Percentiles rank a stretch among this genome's conserved stretches.
These are phyloP conservation scores for Atkinsonella texensis DNA, from an alignment of 2,329 filamentous ascomycete species.

Conservation along the genomic window DNA sequence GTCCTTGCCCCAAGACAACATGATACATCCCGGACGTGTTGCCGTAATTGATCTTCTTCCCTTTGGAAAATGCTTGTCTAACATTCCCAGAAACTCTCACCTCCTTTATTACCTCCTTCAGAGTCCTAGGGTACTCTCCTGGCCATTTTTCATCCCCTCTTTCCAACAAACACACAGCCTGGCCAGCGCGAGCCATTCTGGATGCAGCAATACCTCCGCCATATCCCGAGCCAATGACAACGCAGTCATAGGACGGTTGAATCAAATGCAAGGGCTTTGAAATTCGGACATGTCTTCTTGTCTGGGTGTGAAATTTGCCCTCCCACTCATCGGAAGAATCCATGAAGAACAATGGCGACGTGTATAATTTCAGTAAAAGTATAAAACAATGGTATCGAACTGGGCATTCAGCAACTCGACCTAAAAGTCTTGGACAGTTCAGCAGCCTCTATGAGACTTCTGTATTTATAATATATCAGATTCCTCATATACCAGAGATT, in stretches of 20 bases:
- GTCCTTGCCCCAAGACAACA: slow-evolving; percentile 48
- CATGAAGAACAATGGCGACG: neutral
- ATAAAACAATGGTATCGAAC: neutral
- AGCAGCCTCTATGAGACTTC: neutral
- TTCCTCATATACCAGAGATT: neutral
- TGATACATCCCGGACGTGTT: slow-evolving; percentile 52
- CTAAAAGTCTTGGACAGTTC: neutral
- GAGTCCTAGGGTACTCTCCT: slow-evolving; percentile 46
- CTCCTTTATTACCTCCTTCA: slow-evolving; percentile 35
- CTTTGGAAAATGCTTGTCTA: slow-evolving; percentile 25
- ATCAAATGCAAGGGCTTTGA: slow-evolving; percentile 46
- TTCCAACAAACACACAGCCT: slow-evolving; percentile 53
- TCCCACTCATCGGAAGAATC: neutral
- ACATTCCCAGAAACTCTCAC: slow-evolving; percentile 42
- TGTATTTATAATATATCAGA: neutral
- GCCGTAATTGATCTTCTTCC: slow-evolving; percentile 29
- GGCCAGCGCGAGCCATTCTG: slow-evolving; percentile 43
- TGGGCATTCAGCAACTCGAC: too few species aligned
- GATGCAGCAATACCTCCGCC: slow-evolving; percentile 55
- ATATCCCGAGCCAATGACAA: slow-evolving; percentile 59
- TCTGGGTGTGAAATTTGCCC: neutral
- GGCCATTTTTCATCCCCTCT: slow-evolving; percentile 54
- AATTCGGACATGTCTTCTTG: slow-evolving; percentile 30
- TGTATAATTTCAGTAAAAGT: neutral
- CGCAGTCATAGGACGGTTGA: slow-evolving; percentile 45